Base-by-base conservation (phyloP, 2,329 filamentous ascomycete species). In the Magnaporthiopsis incrustans region DNA sequence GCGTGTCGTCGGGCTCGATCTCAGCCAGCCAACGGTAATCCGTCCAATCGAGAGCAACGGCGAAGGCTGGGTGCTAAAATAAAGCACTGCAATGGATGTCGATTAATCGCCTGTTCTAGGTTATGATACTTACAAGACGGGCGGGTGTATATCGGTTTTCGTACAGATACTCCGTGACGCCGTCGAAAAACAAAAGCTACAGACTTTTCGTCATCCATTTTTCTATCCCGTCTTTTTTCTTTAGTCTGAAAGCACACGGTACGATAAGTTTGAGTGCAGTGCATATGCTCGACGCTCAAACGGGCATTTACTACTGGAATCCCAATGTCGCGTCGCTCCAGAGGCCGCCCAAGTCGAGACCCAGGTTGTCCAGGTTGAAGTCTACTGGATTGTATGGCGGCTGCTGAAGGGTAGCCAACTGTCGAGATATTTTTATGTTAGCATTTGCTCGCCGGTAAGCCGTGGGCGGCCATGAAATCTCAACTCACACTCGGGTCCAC, bases 271-370 rank as follows among this genome's bases (percentile, higher is more conserved):
- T 25, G 44, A 53, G n/a, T 44, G 44, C 3, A 25, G 8, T 25
- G n/a, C 18, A 11, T 53, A 7, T 3, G 4, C 22, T 44, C n/a
- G 22, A 53, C n/a, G 44, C n/a, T 10, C 10, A n/a, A 53, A 22
- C 8, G 8, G 44, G n/a, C n/a, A 10, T 56, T 32, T 50, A 60
- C 26, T 50, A 56, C 33, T 58, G 26, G 26, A 70, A 69, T 32
- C 69, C 69, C 67, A 67, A 68, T 2, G 68, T 69, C 58, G 69
- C 69, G 56, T 70, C 69, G 35, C 64, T 69, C 69, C 69, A 70
- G 38, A 70, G 68, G n/a, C 67, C 66, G 50, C 68, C 68, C 57
- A 70, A 64, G 62, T 67, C 70, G 25, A 70, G 66, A 4, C 66
- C 63, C 57, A 64, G 57, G 33, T 27, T 35, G 11, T 70, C 69